Evolutionary conservation across 495 filamentous ascomycete species (phyloP).

Genomic region (Polyplosphaeria fusca): DNA sequence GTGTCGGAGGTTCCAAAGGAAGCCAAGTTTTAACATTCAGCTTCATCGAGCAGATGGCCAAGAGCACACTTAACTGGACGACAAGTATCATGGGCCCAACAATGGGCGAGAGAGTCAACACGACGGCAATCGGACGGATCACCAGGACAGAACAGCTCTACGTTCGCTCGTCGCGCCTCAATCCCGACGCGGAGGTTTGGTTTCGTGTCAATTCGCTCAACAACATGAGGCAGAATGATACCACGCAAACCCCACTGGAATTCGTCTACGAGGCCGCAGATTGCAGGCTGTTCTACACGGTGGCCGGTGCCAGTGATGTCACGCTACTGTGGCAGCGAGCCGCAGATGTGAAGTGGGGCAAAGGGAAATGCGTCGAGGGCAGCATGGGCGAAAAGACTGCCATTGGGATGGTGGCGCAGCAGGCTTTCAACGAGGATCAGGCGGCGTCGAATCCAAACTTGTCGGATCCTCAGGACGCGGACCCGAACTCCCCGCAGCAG

Average conservation of each 20-base stretch:
- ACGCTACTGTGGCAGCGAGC: slow-evolving; percentile 18
- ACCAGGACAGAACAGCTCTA: slow-evolving; percentile 6
- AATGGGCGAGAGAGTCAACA: slow-evolving; percentile 7
- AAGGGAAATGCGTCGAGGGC: slow-evolving; percentile 19
- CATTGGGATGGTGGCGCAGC: not conserved
- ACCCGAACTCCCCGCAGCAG: no score
- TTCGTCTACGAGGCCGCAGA: slow-evolving; percentile 34
- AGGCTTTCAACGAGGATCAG: not conserved
- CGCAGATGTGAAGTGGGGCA: slow-evolving; percentile 29
- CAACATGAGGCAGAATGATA: slow-evolving; percentile 13
- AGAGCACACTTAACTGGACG: no score
- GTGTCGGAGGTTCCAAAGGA: slow-evolving; percentile 28
- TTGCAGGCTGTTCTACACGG: slow-evolving; percentile 26
- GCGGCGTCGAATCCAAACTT: no score
- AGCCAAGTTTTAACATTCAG: slow-evolving; percentile 7
- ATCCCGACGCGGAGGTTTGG: not conserved
- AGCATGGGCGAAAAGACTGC: slow-evolving; percentile 12
- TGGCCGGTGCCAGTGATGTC: not conserved
- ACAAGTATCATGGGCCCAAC: not conserved
- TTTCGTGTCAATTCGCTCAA: slow-evolving; percentile 22
- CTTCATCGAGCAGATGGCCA: not conserved
- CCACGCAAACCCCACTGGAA: slow-evolving; percentile 22
- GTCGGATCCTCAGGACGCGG: no score
- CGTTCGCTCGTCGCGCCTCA: slow-evolving; percentile 5
- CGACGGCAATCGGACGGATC: slow-evolving; percentile 14